Evolutionary conservation across 257 asterid species (phyloP), one percentile per base, ranked within the genome.

Genomic region (Sherardia arvensis): DNA sequence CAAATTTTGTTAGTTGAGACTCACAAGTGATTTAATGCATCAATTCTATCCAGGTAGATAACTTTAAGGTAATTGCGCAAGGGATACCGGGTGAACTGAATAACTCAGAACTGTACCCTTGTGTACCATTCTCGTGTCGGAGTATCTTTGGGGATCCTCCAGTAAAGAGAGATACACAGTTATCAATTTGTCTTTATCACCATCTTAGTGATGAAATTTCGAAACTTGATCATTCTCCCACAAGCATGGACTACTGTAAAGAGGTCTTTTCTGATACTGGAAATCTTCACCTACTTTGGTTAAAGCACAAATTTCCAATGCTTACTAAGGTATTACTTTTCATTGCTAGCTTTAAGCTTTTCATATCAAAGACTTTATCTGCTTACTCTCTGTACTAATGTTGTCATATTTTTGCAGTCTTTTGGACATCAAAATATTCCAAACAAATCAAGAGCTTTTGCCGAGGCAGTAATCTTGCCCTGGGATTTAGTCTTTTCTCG

Each of bases 261-360:
- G 79, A 43, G 59, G 70, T 71, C 71, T 69, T 66, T 67, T 76
- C 79, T 76, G 83, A 74, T 56, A 49, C 73, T 70, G 97, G 94
- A 73, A 83, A 67, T 53, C 87, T 75, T 84, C 88, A 93, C 72
- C 69, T 93, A 67, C 82, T 87, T 66, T 66, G 75, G 81, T 51
- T 93, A 75, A 71, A 66, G 66, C 96, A 93, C 84, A 93, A 93
- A 68, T 90, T 84, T 76, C 97, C 97, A 54, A 34, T 83, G 68
- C 84, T 72, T 74, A 77, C 65, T 26, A 84, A 81, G 96, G 97
- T 90, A 78, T 29, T 25, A 4, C 43, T 38, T 56, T 67, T 15
- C 69, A n/a, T 56, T 64, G 65, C 65, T 20, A 76, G 40, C 28
- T 26, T 59, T 3, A 59, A 34, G 62, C 25, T 76, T 67, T 40